Conservation (phyloP, 768 basidiomycete species). For the Ephemerocybe angulata region DNA sequence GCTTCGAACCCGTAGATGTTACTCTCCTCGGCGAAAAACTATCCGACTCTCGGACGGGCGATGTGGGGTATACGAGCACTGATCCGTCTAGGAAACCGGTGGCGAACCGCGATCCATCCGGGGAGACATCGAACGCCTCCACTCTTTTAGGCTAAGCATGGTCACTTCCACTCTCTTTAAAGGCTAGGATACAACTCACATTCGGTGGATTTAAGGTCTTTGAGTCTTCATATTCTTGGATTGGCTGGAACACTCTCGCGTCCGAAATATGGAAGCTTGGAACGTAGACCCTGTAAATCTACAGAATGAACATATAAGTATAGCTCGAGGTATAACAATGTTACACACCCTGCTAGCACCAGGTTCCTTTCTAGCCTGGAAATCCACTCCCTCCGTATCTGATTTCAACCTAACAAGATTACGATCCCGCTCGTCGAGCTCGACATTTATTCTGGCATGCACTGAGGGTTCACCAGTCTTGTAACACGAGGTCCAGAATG, state of each 20-base stretch:
- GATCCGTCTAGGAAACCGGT: slow-evolving; percentile 61
- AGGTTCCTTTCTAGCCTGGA: slow-evolving; percentile 24
- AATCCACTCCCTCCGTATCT: slow-evolving; percentile 49
- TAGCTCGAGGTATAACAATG: too few relatives aligned
- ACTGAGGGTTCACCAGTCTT: slow-evolving; percentile 47
- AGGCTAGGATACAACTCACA: slow-evolving; percentile 23
- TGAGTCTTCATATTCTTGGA: slow-evolving; percentile 47
- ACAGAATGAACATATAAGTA: too few relatives aligned
- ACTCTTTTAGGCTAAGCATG: slow-evolving; percentile 48
- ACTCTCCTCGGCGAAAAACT: slow-evolving; percentile 16
- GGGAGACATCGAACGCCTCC: slow-evolving; percentile 60
- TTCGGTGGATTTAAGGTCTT: slow-evolving; percentile 40
- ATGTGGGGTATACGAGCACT: slow-evolving; percentile 45
- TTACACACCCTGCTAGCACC: slow-evolving; percentile 16
- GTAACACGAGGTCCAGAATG: slow-evolving; percentile 77
- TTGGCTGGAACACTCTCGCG: slow-evolving; percentile 48
- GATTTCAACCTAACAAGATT: slow-evolving; percentile 43
- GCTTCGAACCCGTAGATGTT: slow-evolving; percentile 26
- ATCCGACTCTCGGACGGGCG: slow-evolving; percentile 18
- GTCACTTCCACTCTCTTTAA: neutral
- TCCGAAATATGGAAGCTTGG: slow-evolving; percentile 42
- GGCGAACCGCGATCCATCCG: slow-evolving; percentile 55
- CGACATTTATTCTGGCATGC: slow-evolving; percentile 59
- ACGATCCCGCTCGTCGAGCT: slow-evolving; percentile 51
- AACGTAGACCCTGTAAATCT: too few relatives aligned